Conservation (phyloP, 192 early-diverging fungal species). For the Coemansia sp. region DNA sequence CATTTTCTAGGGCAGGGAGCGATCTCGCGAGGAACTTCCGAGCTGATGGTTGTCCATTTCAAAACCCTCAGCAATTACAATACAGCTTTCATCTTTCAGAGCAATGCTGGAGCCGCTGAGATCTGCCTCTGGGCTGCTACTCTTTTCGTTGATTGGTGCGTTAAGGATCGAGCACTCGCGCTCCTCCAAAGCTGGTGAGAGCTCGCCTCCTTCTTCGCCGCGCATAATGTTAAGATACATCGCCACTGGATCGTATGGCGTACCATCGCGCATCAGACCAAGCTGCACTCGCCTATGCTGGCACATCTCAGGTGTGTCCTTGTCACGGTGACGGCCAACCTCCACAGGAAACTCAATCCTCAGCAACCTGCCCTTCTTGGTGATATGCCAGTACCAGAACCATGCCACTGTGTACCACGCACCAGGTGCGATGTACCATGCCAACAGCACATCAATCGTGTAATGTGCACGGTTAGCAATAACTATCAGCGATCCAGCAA, state of each 20-base stretch:
- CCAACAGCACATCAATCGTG: constrained; percentile 62
- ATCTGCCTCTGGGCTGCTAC: constrained; percentile 7
- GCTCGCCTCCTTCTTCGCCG: constrained; percentile 7
- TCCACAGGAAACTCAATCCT: constrained; percentile 53
- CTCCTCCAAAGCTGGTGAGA: constrained; percentile 10
- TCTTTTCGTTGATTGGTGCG: constrained; percentile 16
- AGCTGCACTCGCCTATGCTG: constrained; percentile 38
- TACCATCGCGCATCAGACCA: constrained; percentile 40
- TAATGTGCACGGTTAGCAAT: constrained; percentile 68
- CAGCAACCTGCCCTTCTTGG: constrained; percentile 46
- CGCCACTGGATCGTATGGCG: constrained; percentile 47
- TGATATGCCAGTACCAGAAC: constrained; percentile 58
- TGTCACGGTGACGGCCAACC: constrained; percentile 43
- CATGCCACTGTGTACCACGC: constrained; percentile 56
- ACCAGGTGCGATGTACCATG: constrained; percentile 58
- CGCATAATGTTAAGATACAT: constrained; percentile 32
- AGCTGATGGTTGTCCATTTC: too few relatives aligned
- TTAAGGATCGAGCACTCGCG: too few relatives aligned
- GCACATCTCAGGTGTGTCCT: constrained; percentile 32
- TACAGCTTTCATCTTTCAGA: too few relatives aligned
- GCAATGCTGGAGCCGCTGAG: not conserved
- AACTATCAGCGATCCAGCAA: constrained; percentile 60
- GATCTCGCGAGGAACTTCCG: too few relatives aligned
- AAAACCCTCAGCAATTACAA: too few relatives aligned
- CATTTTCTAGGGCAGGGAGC: too few relatives aligned